Percentiles rank a stretch among this genome's conserved stretches.
These are phyloP conservation scores for Sporothrix brasiliensis DNA, from an alignment of 2,329 filamentous ascomycete species.

Conservation along the genomic window DNA sequence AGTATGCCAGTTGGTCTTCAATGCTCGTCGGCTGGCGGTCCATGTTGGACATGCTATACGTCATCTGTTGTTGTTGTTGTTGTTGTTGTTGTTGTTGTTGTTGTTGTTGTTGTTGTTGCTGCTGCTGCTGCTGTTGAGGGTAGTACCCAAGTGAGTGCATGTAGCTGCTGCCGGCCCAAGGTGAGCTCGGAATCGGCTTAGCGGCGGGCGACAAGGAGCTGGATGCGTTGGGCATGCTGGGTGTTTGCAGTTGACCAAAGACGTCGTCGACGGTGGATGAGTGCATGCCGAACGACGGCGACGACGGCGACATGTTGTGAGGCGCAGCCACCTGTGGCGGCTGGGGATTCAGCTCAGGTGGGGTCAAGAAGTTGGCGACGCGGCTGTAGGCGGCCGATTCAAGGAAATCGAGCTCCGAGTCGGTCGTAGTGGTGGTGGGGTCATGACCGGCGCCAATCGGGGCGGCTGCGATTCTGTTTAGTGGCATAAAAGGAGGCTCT, in stretches of 20 bases:
- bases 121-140: not conserved
- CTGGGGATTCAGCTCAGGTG: conserved; percentile 44
- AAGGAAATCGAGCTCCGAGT: conserved; percentile 34
- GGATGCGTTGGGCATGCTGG: conserved; percentile 21
- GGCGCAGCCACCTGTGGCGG: not conserved
- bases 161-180: conserved; percentile 47
- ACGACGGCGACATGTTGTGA: not conserved
- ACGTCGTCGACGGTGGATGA: conserved; percentile 55
- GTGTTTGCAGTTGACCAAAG: conserved; percentile 49
- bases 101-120: not conserved
- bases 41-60: not conserved
- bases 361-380: conserved; percentile 54
- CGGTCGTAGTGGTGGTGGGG: not conserved
- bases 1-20: conserved; percentile 33
- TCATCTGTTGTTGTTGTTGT: not conserved
- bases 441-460: not conserved
- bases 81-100: not conserved
- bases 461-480: not conserved
- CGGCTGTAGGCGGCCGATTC: conserved; percentile 52
- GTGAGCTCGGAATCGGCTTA: conserved; percentile 48
- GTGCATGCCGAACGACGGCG: conserved; percentile 59
- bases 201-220: not conserved
- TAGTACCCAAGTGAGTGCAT: conserved; percentile 27
- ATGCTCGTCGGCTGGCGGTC: conserved; percentile 29
- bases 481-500: not conserved